Evolutionary conservation across 1,139 yeast species (phyloP), one percentile per base, ranked within the genome.

Genomic region (Zygotorulaspora mrakii): DNA sequence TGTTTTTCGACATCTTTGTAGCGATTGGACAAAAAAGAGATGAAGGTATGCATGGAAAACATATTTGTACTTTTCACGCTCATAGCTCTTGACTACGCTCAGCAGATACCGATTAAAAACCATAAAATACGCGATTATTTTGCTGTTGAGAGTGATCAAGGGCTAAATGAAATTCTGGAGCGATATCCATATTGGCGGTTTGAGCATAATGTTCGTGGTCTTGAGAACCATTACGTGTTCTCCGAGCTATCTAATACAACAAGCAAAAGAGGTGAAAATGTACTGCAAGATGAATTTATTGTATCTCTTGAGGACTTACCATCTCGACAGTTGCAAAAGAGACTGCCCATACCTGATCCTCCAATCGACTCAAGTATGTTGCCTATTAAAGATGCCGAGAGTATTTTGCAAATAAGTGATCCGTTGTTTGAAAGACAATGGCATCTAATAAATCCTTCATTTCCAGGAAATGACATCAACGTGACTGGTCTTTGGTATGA

Each of bases 401-500:
- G 74, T n/a, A 67, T 71, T 43, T 73, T 88, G 42, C 67, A 64
- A 8, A 91, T 91, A 39, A 60, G 72, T 16, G 99, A 91, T 64
- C 98, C 98, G 0, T 66, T 74, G 11, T 91, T 94, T 57, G 61
- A 66, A 7, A 70, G 74, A 32, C 99, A 94, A 64, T 94, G 99
- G 99, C 96, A 91, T 64, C 65, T 94, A 21, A 64, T 83, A 31
- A 94, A 94, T 57, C 69, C 86, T 0, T 61, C 63, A 2, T 77
- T 68, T 50, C 86, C 86, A 0, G 95, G 95, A 0, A 73, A 87
- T 53, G 97, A 91, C 58, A 79, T 91, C 37, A 91, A 94, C 57
- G 94, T 87, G 9, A 69, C 87, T 1, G 94, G 86, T 0, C 78
- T 87, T 13, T 91, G 98, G 98, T 68, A 71, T 28, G 79, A 79